A percentile compares a stretch with the other conserved stretches of the same genome.
Conservation (phyloP, 139 green algal genomes). For the Trebouxia sp. region DNA sequence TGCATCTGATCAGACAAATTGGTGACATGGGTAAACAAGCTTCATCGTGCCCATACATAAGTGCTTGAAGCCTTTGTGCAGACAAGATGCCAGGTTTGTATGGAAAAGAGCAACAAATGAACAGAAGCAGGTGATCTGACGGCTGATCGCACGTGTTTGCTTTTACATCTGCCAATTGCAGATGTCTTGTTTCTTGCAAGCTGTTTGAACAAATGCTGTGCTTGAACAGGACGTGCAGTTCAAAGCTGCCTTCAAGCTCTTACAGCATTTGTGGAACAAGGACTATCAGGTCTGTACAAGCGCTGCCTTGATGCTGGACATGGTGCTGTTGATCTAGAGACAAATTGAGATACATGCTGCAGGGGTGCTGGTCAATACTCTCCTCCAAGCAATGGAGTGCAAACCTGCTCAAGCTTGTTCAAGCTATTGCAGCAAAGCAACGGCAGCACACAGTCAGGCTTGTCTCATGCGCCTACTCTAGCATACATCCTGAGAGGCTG, state of each 20-base stretch:
- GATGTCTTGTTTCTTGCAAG: no score
- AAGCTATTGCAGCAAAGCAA: conserved; percentile 3
- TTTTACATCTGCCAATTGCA: no score
- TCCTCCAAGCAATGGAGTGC: not conserved
- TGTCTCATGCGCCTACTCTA: conserved; percentile 26
- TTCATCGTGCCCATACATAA: not conserved
- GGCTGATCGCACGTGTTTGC: no score
- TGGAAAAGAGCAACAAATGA: conserved; percentile 7
- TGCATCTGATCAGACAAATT: not conserved
- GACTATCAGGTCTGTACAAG: conserved; percentile 15
- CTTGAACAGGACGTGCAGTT: not conserved
- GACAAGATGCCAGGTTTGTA: conserved; percentile 25
- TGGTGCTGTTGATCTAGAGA: not conserved
- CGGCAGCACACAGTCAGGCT: not conserved
- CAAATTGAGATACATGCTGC: conserved; percentile 7
- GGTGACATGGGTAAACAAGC: no score
- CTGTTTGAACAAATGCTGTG: no score
- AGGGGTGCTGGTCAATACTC: not conserved
- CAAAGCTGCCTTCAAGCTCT: not conserved
- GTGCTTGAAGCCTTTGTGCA: not conserved
- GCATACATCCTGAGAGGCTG: not conserved
- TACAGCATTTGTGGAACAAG: conserved; percentile 25
- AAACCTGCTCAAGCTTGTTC: not conserved
- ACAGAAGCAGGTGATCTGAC: conserved; percentile 9
- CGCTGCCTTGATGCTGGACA: not conserved